Percentiles rank a stretch among this genome's conserved stretches.
These are phyloP conservation scores for Tetrahymena thermophila DNA, from an alignment of 73 alveolate genomes.

Conservation along the genomic window DNA sequence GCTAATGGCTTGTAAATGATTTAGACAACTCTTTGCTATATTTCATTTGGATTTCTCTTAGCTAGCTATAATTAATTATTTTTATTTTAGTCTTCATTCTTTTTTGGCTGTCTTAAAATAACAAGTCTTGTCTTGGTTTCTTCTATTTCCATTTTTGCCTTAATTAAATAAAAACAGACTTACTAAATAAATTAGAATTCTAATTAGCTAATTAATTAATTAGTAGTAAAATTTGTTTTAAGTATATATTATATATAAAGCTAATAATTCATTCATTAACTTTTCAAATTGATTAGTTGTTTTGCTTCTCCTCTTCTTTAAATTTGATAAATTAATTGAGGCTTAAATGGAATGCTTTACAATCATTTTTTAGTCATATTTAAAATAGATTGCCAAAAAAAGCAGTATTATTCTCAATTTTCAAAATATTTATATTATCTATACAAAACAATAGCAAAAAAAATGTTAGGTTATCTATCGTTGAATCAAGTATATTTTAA, in stretches of 20 bases:
- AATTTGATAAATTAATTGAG: background rate
- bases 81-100: background rate
- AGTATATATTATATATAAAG: too few relatives aligned
- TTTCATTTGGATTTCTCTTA: background rate
- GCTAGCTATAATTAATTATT: background rate
- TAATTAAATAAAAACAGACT: background rate
- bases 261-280: too few relatives aligned
- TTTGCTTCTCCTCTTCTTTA: background rate
- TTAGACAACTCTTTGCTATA: background rate
- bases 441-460: too few relatives aligned
- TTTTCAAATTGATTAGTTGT: background rate
- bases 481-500: too few relatives aligned
- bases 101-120: background rate
- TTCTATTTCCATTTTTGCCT: background rate
- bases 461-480: too few relatives aligned
- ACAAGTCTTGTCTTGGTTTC: background rate
- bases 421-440: too few relatives aligned
- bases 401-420: background rate
- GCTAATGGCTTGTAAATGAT: background rate
- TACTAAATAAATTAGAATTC: background rate
- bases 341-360: background rate
- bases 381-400: background rate
- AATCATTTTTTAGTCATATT: too few relatives aligned
- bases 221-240: too few relatives aligned
- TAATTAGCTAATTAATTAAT: too few relatives aligned